Percentiles rank a stretch among this genome's conserved stretches.
These are phyloP conservation scores for Phytophthora macrochlamydospora DNA, from an alignment of 352 stramenopile species.

Conservation along the genomic window DNA sequence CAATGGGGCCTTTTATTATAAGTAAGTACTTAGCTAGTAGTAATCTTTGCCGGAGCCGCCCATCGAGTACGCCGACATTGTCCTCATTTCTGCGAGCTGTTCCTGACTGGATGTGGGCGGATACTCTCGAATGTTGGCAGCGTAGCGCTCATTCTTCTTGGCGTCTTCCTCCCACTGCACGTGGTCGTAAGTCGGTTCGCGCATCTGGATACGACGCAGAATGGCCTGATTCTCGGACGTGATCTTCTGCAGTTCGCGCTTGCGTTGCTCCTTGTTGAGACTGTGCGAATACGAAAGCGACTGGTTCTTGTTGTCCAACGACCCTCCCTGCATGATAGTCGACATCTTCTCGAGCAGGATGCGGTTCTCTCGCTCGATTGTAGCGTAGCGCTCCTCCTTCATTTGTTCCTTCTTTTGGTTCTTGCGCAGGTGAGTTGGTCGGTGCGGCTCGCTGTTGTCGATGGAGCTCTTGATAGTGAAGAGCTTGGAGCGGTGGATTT, in stretches of 20 bases:
- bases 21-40: slow-evolving; percentile 26
- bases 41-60: slow-evolving; percentile 47
- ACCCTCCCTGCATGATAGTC: slow-evolving; percentile 93
- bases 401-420: slow-evolving; percentile 98
- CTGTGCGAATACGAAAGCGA: slow-evolving; percentile 76
- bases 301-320: slow-evolving; percentile 88
- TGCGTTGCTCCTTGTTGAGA: slow-evolving; percentile 84
- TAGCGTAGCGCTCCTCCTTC: slow-evolving; percentile 94
- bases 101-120: slow-evolving; percentile 48
- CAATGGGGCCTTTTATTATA: background rate
- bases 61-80: slow-evolving; percentile 66
- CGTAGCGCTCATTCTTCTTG: slow-evolving; percentile 83
- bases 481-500: slow-evolving; percentile 85
- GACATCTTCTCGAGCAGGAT: slow-evolving; percentile 98
- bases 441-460: slow-evolving; percentile 93
- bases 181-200: slow-evolving; percentile 90
- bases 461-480: slow-evolving; percentile 93
- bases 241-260: slow-evolving; percentile 88
- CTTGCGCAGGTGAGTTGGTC: slow-evolving; percentile 91
- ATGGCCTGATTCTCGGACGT: slow-evolving; percentile 89
- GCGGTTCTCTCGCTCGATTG: slow-evolving; percentile 97
- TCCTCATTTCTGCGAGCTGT: slow-evolving; percentile 49
- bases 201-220: slow-evolving; percentile 89
- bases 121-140: slow-evolving; percentile 90
- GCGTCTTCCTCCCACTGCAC: slow-evolving; percentile 91